Base-by-base conservation (phyloP, 768 basidiomycete genomes). In the Zangia roseola region DNA sequence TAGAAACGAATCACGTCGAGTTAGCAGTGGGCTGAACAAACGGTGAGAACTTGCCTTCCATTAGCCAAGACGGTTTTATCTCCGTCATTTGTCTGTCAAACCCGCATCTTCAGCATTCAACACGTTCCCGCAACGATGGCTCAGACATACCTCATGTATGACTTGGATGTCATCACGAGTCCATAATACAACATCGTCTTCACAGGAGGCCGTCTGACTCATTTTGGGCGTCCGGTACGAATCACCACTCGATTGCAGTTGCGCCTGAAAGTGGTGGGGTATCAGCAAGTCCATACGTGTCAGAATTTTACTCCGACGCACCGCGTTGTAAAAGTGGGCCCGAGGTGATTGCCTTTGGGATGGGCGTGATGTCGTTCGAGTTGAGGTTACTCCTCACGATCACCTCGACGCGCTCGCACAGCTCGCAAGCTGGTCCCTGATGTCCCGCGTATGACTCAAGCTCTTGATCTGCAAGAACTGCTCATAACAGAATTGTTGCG, bases 291-390 rank as follows among this genome's bases (percentile, higher is more conserved):
- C 13, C 43, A 12, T 23, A 45, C 37, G 5, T 31, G 39, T 40
- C 20, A 6, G 30, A 30, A 13, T 30, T 25, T 21, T 21, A 6
- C 13, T n/a, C 8, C 10, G 37, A 68, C 85, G 58, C 50, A 89
- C 91, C 14, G 93, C 90, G 61, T 94, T 94, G 64, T 95, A 95
- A 69, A 97, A 97, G 71, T 97, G 98, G n/a, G 2, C 94, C 94
- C 4, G 94, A 79, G 8, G 92, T 93, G 52, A 99, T 74, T 2
- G 97, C 94, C 72, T 98, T 98, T 67, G 98, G 97, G 21, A 99
- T 74, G 1, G 94, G 87, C 2, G 84, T 85, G 58, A 94, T 90
- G 65, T 99, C 94, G 62, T 91, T 92, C 30, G 91, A 77, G 70
- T 98, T 97, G 46, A 91, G 88, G 66, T 92, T 95, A 40, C 83